A percentile compares a stretch with the other conserved stretches of the same genome.
Evolutionary conservation across 257 asterid genomes (phyloP).

Genomic region (Ilex aquifolium): DNA sequence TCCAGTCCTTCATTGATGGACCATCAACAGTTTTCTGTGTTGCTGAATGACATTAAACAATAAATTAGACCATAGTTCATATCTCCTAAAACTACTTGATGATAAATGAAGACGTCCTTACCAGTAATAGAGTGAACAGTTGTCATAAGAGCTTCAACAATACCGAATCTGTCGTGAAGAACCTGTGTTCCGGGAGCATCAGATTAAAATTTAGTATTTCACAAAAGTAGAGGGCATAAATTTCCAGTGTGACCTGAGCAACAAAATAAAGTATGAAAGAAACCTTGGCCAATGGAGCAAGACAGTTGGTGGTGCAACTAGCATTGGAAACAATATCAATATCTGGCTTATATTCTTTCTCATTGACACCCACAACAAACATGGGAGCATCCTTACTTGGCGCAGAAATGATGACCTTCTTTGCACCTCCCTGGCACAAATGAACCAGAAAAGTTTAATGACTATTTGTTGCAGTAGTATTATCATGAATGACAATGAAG

Average conservation of each 20-base stretch:
- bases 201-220: background rate
- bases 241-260: background rate
- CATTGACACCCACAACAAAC: conserved; percentile 86
- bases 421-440: conserved; percentile 61
- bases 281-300: conserved; percentile 86
- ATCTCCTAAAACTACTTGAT: background rate
- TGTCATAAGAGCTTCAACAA: conserved; percentile 82
- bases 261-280: background rate
- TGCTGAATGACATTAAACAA: conserved; percentile 27
- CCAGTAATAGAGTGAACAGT: conserved; percentile 82
- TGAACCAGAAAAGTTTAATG: too few relatives aligned
- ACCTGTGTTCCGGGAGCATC: conserved; percentile 50
- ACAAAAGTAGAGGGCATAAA: too few relatives aligned
- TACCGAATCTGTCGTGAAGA: conserved; percentile 67
- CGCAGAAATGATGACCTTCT: conserved; percentile 74
- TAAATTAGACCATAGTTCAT: background rate
- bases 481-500: too few relatives aligned
- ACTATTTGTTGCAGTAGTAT: too few relatives aligned
- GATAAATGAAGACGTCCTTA: conserved; percentile 1
- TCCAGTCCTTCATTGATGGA: conserved; percentile 86
- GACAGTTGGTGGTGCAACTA: conserved; percentile 84
- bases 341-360: conserved; percentile 60
- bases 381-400: conserved; percentile 83
- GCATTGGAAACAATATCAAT: conserved; percentile 69
- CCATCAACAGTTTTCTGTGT: conserved; percentile 87